These are phyloP conservation scores for Escallonia herrerae DNA, from an alignment of 129 eudicot genomes.

Conservation along the genomic window DNA sequence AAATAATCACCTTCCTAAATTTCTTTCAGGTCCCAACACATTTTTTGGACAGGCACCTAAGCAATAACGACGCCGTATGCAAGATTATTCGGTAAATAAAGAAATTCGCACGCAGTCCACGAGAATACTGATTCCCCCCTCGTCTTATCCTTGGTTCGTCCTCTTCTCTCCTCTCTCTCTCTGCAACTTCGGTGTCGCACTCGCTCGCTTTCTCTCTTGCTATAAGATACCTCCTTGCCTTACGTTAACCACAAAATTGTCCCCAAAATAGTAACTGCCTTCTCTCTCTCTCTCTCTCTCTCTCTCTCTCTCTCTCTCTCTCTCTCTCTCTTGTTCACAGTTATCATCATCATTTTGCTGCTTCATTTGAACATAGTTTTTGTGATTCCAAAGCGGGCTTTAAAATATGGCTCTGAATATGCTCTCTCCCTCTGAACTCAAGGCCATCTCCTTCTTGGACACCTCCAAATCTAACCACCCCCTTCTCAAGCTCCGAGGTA, in stretches of 20 bases:
- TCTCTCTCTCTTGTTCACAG: neutral
- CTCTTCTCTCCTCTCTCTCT: neutral
- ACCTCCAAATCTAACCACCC: slow-evolving; percentile 44
- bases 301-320: slow-evolving; percentile 1
- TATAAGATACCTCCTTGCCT: slow-evolving; percentile 3
- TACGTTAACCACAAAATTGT: neutral
- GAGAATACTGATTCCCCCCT: neutral
- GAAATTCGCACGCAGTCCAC: slow-evolving; percentile 16
- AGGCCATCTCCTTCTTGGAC: slow-evolving; percentile 58
- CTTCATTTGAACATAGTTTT: too few species aligned
- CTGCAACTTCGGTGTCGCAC: neutral
- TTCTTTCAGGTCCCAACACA: too few species aligned
- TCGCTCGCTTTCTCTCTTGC: neutral
- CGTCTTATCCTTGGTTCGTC: neutral
- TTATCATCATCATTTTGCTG: neutral
- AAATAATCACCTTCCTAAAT: neutral
- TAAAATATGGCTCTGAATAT: slow-evolving; percentile 62
- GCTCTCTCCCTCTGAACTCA: slow-evolving; percentile 62
- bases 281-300: neutral
- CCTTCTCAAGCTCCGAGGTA: slow-evolving; percentile 67
- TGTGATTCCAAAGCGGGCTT: neutral
- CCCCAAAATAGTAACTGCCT: neutral
- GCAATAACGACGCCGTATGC: too few species aligned
- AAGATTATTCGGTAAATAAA: slow-evolving; percentile 5
- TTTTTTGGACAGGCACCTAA: too few species aligned